Evolutionary conservation across 2,329 filamentous ascomycete genomes (phyloP).

Genomic region (Dactylonectria macrodidyma): DNA sequence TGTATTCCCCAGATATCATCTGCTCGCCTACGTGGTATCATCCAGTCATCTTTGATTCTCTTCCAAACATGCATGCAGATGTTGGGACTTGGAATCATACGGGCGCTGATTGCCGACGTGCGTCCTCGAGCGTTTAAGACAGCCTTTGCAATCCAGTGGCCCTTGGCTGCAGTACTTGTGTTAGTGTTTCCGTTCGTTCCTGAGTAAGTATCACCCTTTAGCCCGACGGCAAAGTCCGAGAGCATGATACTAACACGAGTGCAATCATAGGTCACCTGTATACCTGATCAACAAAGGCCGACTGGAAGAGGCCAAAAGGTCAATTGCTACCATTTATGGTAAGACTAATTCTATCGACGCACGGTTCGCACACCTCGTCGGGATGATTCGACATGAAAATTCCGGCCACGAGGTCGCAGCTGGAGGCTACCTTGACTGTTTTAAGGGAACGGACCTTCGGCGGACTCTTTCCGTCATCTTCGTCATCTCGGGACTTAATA

Average conservation of each 20-base stretch:
- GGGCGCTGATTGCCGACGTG: background rate
- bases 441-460: background rate
- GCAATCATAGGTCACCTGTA: background rate
- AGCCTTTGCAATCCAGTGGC: background rate
- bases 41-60: background rate
- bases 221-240: background rate
- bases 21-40: background rate
- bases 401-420: background rate
- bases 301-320: background rate
- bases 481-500: background rate
- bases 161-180: background rate
- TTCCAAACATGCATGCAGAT: background rate
- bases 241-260: background rate
- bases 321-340: background rate
- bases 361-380: background rate
- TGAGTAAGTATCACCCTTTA: background rate
- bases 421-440: background rate
- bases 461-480: background rate
- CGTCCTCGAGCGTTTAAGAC: background rate
- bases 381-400: background rate
- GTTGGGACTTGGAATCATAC: background rate
- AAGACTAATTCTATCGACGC: background rate
- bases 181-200: background rate
- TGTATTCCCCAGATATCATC: background rate
- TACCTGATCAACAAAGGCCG: background rate